Evolutionary conservation across 2,329 filamentous ascomycete genomes (phyloP), one percentile per base, ranked within the genome.

Genomic region (Colletotrichum theobromicola): DNA sequence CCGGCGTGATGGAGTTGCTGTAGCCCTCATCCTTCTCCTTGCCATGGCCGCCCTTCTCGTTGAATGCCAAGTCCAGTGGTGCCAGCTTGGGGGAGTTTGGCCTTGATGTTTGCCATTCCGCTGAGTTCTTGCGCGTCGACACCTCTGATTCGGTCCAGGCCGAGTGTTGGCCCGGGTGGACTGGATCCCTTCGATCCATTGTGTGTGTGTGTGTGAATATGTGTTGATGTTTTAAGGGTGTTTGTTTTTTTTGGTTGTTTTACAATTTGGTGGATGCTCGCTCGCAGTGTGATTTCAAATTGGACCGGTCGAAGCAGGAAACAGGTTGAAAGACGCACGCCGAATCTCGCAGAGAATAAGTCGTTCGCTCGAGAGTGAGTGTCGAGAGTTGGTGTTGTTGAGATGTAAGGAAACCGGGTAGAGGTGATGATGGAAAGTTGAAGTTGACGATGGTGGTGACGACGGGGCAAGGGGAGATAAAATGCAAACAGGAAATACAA

Each of bases 81-180:
- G 68, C 46, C 50, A 73, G n/a, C 55, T 74, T 74, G 70, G 73
- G 70, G 9, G 70, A 75, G 72, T 67, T 72, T 35, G 72, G 72
- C 16, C 72, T 67, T 35, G 72, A 75, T 4, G 46, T 75, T 46
- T 75, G 72, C 72, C 72, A 75, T 15, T 75, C 73, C 37, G 58
- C 26, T 18, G 73, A 75, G 70, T 75, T 74, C 61, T 70, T 75
- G 70, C 73, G 73, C 34, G 73, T 75, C 50, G 73, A 75, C 70
- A 73, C 58, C 42, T 61, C 64, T 21, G 70, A 74, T 28, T 75
- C 73, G 21, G 73, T 73, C 73, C 73, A 75, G 35, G 73, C 64
- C 35, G 73, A 75, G 35, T 60, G 28, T 71, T 64, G 72, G 35
- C 70, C 64, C 30, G 73, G 67, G 24, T 60, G 34, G 15, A 13